Evolutionary conservation across 2,329 filamentous ascomycete genomes (phyloP).

Genomic region (Phoma sp.): DNA sequence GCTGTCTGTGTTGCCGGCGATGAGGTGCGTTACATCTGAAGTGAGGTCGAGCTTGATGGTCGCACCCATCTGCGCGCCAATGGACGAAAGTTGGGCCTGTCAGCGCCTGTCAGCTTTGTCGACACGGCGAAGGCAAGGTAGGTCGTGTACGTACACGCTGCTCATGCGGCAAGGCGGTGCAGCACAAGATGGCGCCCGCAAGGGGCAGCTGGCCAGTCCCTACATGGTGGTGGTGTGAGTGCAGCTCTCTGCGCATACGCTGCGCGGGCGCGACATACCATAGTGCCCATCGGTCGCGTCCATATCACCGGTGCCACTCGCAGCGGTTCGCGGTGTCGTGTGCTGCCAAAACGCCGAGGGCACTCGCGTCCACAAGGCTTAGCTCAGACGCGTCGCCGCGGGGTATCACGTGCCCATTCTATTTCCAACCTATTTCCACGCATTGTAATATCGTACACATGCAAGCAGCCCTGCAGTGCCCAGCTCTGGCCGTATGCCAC

Average conservation of each 20-base stretch:
- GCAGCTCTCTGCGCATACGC: not conserved
- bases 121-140: not conserved
- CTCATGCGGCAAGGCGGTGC: slow-evolving; percentile 82
- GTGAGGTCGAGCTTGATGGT: slow-evolving; percentile 88
- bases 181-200: slow-evolving; percentile 77
- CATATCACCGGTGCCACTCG: slow-evolving; percentile 31
- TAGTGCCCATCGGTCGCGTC: slow-evolving; percentile 33
- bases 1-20: slow-evolving; percentile 88
- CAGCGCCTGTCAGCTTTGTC: slow-evolving; percentile 3
- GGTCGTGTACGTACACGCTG: slow-evolving; percentile 64
- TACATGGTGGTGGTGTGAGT: slow-evolving; percentile 20
- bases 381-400: slow-evolving; percentile 11
- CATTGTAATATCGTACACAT: not conserved
- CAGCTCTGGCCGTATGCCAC: not conserved
- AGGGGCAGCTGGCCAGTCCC: slow-evolving; percentile 47
- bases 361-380: slow-evolving; percentile 8
- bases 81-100: slow-evolving; percentile 63
- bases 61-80: slow-evolving; percentile 82
- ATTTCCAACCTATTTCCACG: not conserved
- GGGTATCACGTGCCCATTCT: slow-evolving; percentile 10
- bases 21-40: slow-evolving; percentile 92
- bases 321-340: slow-evolving; percentile 25
- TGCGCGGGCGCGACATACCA: slow-evolving; percentile 24
- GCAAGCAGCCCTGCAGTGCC: slow-evolving; percentile 1
- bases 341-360: slow-evolving; percentile 17